Evolutionary conservation across 2,329 filamentous ascomycete species (phyloP).

Genomic region (Stachybotrys elegans): DNA sequence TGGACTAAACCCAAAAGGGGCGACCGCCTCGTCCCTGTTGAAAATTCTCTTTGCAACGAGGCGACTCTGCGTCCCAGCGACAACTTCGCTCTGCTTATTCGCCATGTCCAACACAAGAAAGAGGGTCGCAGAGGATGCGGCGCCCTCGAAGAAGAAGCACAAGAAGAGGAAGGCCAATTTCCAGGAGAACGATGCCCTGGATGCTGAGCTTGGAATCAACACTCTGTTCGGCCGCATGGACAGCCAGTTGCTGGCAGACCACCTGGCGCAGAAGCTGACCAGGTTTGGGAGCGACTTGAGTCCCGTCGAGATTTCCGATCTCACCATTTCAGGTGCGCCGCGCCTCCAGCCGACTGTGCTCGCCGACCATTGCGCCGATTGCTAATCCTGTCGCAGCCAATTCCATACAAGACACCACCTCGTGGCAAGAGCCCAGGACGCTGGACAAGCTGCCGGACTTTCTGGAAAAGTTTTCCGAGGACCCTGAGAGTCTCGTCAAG

Average conservation of each 20-base stretch:
- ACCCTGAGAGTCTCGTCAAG: conserved; percentile 54
- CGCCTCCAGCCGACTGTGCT: not conserved
- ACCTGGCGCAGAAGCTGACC: conserved; percentile 73
- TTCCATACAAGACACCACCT: conserved; percentile 74
- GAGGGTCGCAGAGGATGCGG: conserved; percentile 48
- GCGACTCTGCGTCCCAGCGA: too few relatives aligned
- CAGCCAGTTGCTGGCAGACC: conserved; percentile 74
- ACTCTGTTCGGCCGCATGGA: conserved; percentile 79
- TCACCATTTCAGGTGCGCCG: conserved; percentile 69
- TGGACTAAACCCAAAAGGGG: too few relatives aligned
- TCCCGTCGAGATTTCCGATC: conserved; percentile 76
- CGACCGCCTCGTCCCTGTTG: too few relatives aligned
- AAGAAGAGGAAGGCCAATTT: conserved; percentile 52
- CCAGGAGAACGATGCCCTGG: conserved; percentile 52
- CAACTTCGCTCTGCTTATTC: too few relatives aligned
- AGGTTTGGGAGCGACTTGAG: conserved; percentile 78
- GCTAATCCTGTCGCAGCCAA: conserved; percentile 45
- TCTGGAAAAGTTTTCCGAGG: conserved; percentile 60
- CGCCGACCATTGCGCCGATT: not conserved
- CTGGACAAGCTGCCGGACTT: conserved; percentile 74
- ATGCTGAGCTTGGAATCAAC: conserved; percentile 72
- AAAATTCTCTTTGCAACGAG: too few relatives aligned
- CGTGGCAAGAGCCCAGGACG: conserved; percentile 61
- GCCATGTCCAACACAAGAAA: conserved; percentile 44
- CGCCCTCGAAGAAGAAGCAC: conserved; percentile 36